phyloP scores from a whole-genome alignment of 108 stramenopile genomes.

The Cyclotella sp. region DNA sequence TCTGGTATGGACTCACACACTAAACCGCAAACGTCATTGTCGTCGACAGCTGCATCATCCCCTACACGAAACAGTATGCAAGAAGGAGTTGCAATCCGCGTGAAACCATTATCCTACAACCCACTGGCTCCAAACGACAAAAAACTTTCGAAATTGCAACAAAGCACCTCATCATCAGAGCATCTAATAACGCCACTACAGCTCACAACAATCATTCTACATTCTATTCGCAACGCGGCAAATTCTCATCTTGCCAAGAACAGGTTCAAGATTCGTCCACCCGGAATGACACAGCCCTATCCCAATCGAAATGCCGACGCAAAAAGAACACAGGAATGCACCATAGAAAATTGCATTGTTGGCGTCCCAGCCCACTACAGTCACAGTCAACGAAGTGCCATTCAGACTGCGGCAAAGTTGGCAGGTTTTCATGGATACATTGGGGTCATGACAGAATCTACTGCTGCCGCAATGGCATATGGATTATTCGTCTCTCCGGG shows the following conservation, averaged over 20 bases:
- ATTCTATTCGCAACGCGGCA: slow-evolving; percentile 57
- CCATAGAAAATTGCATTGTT: slow-evolving; percentile 62
- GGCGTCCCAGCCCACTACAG: slow-evolving; percentile 84
- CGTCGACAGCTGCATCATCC: not conserved
- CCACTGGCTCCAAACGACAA: not conserved
- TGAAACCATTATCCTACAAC: slow-evolving; percentile 28
- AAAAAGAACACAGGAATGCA: slow-evolving; percentile 3
- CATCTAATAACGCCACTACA: slow-evolving; percentile 56
- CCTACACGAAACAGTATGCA: not conserved
- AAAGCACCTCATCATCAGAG: slow-evolving; percentile 2
- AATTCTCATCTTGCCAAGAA: slow-evolving; percentile 55
- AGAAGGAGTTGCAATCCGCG: slow-evolving; percentile 46
- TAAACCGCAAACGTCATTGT: slow-evolving; percentile 1
- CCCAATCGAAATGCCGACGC: too few relatives aligned
- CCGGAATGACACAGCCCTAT: slow-evolving; percentile 38
- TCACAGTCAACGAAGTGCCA: slow-evolving; percentile 58
- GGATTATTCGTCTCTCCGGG: slow-evolving; percentile 68
- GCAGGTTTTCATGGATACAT: slow-evolving; percentile 77
- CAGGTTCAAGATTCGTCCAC: slow-evolving; percentile 55
- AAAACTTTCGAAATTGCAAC: not conserved
- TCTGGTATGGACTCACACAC: not conserved
- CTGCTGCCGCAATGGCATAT: slow-evolving; percentile 87
- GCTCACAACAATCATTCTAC: slow-evolving; percentile 57
- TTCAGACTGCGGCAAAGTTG: slow-evolving; percentile 59
- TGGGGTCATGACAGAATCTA: slow-evolving; percentile 74